Percentiles rank a stretch among this genome's conserved stretches.
These are phyloP conservation scores for Pseudonectria buxi DNA, from an alignment of 2,329 filamentous ascomycete genomes.

Conservation along the genomic window DNA sequence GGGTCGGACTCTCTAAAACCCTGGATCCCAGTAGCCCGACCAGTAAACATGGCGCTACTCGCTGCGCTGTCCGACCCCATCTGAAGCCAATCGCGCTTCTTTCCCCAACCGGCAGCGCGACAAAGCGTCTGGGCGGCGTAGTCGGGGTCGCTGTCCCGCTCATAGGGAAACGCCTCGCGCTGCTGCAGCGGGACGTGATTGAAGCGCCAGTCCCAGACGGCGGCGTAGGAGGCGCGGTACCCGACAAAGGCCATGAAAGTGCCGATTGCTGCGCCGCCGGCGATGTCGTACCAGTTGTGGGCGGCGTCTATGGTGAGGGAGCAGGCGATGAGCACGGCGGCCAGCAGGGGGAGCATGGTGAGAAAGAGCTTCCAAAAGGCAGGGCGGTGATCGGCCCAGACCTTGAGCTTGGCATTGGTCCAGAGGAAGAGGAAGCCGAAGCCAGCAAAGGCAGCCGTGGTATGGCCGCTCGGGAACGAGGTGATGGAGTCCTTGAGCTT, in stretches of 20 bases:
- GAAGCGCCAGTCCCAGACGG: constrained; percentile 62
- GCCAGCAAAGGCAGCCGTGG: constrained; percentile 57
- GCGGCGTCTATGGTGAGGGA: constrained; percentile 57
- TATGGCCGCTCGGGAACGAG: constrained; percentile 63
- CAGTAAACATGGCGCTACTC: constrained; percentile 6
- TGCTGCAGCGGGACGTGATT: constrained; percentile 58
- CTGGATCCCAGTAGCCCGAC: constrained; percentile 12
- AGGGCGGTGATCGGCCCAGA: constrained; percentile 60
- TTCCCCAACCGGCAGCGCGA: constrained; percentile 21
- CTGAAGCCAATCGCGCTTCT: constrained; percentile 11
- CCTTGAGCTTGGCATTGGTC: constrained; percentile 66
- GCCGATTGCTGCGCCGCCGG: constrained; percentile 59
- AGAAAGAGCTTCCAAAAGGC: constrained; percentile 60
- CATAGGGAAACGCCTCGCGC: constrained; percentile 25
- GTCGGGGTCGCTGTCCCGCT: constrained; percentile 10
- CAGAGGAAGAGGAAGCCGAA: constrained; percentile 61
- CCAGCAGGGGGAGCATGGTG: constrained; percentile 53
- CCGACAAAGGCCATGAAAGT: constrained; percentile 53
- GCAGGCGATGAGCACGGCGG: constrained; percentile 52
- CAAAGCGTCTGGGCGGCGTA: constrained; percentile 17
- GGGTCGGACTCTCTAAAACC: constrained; percentile 12
- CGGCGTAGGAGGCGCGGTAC: constrained; percentile 61
- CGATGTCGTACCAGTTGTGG: constrained; percentile 65
- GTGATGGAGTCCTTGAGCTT: constrained; percentile 56
- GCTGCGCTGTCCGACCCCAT: constrained; percentile 6